These are phyloP conservation scores for Hemileia vastatrix DNA, from an alignment of 1,284 basidiomycete genomes.

Conservation along the genomic window DNA sequence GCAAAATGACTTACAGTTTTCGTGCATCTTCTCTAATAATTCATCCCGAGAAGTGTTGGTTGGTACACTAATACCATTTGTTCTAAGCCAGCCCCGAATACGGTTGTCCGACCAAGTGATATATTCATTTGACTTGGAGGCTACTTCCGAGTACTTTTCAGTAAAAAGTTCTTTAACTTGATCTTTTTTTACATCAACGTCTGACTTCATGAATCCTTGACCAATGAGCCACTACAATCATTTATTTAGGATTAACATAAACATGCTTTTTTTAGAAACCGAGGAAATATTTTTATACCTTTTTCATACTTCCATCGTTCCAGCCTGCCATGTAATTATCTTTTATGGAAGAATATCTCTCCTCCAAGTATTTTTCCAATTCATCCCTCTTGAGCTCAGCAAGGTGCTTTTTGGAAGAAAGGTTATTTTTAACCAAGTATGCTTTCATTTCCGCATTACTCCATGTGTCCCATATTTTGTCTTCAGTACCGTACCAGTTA, in stretches of 20 bases:
- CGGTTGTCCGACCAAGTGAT: conserved; percentile 38
- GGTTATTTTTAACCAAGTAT: conserved; percentile 34
- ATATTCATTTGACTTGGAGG: conserved; percentile 31
- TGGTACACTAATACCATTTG: conserved; percentile 28
- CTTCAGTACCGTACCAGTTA: conserved; percentile 30
- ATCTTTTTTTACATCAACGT: conserved; percentile 51
- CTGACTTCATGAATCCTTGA: conserved; percentile 60
- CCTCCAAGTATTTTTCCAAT: conserved; percentile 61
- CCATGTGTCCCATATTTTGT: conserved; percentile 44
- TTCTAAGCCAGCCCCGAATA: conserved; percentile 37
- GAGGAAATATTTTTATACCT: conserved; percentile 1
- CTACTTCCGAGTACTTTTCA: conserved; percentile 32
- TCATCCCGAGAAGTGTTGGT: conserved; percentile 53
- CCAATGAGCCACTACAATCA: conserved; percentile 60
- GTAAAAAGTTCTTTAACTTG: conserved; percentile 30
- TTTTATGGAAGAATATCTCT: conserved; percentile 62
- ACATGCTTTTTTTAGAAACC: conserved; percentile 26
- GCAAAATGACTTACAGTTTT: conserved; percentile 49
- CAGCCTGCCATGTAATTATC: conserved; percentile 63
- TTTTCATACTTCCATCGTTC: conserved; percentile 52
- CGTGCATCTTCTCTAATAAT: conserved; percentile 57
- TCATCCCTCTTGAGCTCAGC: conserved; percentile 55
- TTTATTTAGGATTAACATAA: conserved; percentile 51
- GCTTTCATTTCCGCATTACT: conserved; percentile 55
- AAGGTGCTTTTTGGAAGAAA: conserved; percentile 24